Conservation (phyloP, 2,329 filamentous ascomycete genomes). For the Diaporthe citri region DNA sequence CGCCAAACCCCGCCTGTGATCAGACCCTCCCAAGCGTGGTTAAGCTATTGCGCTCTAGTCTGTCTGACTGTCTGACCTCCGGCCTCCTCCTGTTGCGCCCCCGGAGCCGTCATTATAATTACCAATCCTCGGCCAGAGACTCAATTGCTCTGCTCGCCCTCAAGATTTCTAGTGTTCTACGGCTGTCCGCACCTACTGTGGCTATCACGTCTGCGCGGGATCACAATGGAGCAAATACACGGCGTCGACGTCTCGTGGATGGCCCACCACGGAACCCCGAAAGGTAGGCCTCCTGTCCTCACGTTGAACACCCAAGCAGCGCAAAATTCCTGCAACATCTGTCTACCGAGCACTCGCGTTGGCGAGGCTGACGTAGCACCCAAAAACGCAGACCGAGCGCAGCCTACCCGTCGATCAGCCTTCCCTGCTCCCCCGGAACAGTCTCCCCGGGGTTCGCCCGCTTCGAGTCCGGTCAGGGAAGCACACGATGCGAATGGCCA, state of each 20-base stretch:
- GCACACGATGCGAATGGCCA: conserved; percentile 39
- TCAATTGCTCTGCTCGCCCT: neutral
- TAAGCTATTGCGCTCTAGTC: conserved; percentile 29
- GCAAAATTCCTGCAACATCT: neutral
- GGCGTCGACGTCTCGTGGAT: conserved; percentile 93
- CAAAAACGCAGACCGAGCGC: conserved; percentile 37
- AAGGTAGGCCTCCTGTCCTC: conserved; percentile 70
- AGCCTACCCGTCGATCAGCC: conserved; percentile 41
- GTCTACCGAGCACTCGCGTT: neutral
- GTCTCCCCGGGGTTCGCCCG: conserved; percentile 41
- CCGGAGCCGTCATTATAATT: conserved; percentile 13
- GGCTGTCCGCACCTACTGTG: neutral
- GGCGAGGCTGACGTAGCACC: conserved; percentile 30
- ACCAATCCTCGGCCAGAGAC: neutral
- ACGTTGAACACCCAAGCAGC: neutral
- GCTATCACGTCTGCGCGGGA: conserved; percentile 9
- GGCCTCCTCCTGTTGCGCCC: neutral
- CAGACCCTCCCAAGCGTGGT: conserved; percentile 29
- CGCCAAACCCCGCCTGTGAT: conserved; percentile 38
- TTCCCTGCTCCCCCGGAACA: conserved; percentile 42
- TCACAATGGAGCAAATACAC: conserved; percentile 82
- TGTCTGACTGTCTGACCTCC: conserved; percentile 18
- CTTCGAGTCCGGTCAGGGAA: conserved; percentile 36
- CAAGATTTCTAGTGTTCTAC: neutral
- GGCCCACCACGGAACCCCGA: conserved; percentile 78